Evolutionary conservation across 2,329 filamentous ascomycete genomes (phyloP), one percentile per base, ranked within the genome.

Genomic region (Pseudocercospora musae): DNA sequence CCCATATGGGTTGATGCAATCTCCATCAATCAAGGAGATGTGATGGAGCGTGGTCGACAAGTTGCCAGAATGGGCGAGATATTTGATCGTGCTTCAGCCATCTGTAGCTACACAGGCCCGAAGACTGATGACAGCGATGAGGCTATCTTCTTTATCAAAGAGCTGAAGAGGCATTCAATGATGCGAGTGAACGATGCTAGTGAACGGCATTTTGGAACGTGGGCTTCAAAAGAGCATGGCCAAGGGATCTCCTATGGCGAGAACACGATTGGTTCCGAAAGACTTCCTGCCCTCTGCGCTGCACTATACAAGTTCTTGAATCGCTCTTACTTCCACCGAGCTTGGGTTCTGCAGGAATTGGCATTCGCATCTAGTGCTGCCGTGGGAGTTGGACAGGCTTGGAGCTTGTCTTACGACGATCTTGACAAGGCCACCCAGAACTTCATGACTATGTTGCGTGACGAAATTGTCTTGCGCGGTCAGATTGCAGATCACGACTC

Each of bases 141-240:
- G 23, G 59, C 59, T 20, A 23, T 57, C 21, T 49, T 59, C 15
- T 23, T 65, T 8, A 59, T 62, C 23, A 44, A 52, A 25, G 59
- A 52, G 31, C 62, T 44, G 50, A 52, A 40, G 33, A 49, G 27
- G 21, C 46, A 49, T 31, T 57, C 59, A 1, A 65, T 62, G 56
- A 65, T 62, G 55, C 27, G 59, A 37, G n/a, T 20, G 5, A 59
- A 62, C n/a, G 40, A 62, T 13, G 25, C 33, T 4, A 15, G 56
- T 1, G 56, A 65, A 23, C 62, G 62, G 62, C 62, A 65, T 27
- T 64, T 62, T 27, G 62, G 62, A 5, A 37, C 49, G 29, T 58
- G 54, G 49, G 29, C 27, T 15, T 61, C 53, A 10, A 37, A 50
- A 27, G 25, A 20, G 42, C 25, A 37, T 9, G 50, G 50, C 25